Conservation (phyloP, 441 rosid genomes). For the Bocquillonia castaneifolia region DNA sequence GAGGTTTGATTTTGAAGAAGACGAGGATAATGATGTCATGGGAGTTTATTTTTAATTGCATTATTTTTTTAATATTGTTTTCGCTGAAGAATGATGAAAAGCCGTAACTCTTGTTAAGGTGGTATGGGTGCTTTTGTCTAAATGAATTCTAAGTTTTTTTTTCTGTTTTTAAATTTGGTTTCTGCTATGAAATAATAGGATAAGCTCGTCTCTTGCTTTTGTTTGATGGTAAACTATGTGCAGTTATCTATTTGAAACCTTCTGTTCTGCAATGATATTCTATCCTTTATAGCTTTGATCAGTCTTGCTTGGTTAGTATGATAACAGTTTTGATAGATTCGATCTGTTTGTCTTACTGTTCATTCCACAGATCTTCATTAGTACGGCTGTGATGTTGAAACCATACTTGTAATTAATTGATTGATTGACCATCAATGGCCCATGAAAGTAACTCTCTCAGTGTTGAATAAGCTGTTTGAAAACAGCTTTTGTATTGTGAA, state of each 20-base stretch:
- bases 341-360: background rate
- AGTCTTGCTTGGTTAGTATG: background rate
- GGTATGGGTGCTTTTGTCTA: conserved; percentile 17
- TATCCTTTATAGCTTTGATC: background rate
- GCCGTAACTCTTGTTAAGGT: conserved; percentile 47
- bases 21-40: conserved; percentile 20
- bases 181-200: conserved; percentile 17
- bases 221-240: background rate
- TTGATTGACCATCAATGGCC: background rate
- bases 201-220: conserved; percentile 15
- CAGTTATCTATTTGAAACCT: background rate
- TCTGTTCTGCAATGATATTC: background rate
- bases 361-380: background rate
- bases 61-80: too few species aligned
- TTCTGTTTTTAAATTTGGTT: background rate
- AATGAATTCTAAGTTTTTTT: background rate
- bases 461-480: background rate
- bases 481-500: background rate
- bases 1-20: conserved; percentile 43
- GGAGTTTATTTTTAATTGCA: background rate
- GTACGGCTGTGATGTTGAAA: background rate
- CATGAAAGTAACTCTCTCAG: background rate
- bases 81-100: background rate
- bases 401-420: background rate
- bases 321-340: background rate